These are phyloP conservation scores for Bocquillonia castaneifolia DNA, from an alignment of 441 rosid genomes.

Conservation along the genomic window DNA sequence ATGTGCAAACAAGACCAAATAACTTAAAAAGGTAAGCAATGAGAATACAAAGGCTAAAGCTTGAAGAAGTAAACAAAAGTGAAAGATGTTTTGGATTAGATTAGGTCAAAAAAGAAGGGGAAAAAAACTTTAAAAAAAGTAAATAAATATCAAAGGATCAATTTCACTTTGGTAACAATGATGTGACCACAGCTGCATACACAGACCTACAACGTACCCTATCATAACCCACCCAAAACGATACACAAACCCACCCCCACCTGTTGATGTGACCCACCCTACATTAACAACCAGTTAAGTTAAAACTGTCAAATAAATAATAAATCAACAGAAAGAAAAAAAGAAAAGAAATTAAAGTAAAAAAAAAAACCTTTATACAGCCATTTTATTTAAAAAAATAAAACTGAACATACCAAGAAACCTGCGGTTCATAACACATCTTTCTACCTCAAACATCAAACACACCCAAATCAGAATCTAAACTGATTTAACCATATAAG, in stretches of 20 bases:
- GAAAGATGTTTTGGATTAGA: too few relatives aligned
- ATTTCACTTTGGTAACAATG: slow-evolving; percentile 24
- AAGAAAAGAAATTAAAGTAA: neutral
- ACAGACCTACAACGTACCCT: slow-evolving; percentile 46
- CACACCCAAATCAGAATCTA: slow-evolving; percentile 14
- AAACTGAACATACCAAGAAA: slow-evolving; percentile 30
- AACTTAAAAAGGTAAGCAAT: neutral
- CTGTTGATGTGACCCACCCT: slow-evolving; percentile 96
- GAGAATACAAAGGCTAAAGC: too few relatives aligned
- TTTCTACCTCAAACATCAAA: slow-evolving; percentile 34
- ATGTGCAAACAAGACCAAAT: neutral
- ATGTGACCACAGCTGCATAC: slow-evolving; percentile 50
- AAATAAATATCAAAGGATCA: slow-evolving; percentile 13
- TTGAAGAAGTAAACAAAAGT: too few relatives aligned
- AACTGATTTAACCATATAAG: slow-evolving; percentile 28
- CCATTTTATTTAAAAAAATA: too few relatives aligned
- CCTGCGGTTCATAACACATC: slow-evolving; percentile 29
- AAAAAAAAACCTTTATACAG: slow-evolving; percentile 1
- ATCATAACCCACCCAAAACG: slow-evolving; percentile 29
- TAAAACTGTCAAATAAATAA: slow-evolving; percentile 37
- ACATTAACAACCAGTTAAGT: slow-evolving; percentile 68
- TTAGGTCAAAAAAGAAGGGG: neutral
- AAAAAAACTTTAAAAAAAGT: neutral
- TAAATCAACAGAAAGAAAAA: neutral
- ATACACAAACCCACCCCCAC: slow-evolving; percentile 56